Conservation (phyloP, 768 basidiomycete species). For the Sutorius australiensis region DNA sequence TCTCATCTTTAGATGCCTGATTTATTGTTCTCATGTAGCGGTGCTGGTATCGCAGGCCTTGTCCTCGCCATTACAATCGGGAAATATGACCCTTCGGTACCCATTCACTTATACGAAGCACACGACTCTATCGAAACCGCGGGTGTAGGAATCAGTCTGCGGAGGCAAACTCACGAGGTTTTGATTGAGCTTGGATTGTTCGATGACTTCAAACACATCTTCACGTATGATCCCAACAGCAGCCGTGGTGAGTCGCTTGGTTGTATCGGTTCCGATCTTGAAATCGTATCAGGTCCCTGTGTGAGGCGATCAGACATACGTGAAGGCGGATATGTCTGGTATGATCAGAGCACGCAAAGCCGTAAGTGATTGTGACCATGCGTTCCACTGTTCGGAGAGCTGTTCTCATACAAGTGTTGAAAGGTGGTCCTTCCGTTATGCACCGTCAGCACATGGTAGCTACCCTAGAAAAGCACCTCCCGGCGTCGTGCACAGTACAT, state of each 20-base stretch:
- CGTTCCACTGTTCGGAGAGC: not conserved
- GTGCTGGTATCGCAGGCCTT: constrained; percentile 44
- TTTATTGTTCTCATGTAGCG: constrained; percentile 18
- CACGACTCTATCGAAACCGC: constrained; percentile 36
- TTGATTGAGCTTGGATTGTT: constrained; percentile 41
- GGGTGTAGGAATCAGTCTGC: constrained; percentile 44
- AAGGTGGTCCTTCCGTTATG: constrained; percentile 9
- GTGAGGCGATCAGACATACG: constrained; percentile 28
- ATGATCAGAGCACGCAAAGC: constrained; percentile 12
- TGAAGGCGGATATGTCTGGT: constrained; percentile 32
- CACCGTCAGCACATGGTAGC: constrained; percentile 25
- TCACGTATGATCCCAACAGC: not conserved
- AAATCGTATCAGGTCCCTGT: not conserved
- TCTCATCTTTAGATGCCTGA: not conserved
- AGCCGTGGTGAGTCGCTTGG: not conserved
- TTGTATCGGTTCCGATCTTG: not conserved
- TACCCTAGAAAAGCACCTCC: constrained; percentile 17
- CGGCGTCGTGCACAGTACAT: constrained; percentile 18
- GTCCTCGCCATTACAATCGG: constrained; percentile 35
- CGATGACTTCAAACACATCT: constrained; percentile 25
- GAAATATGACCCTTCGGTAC: constrained; percentile 18
- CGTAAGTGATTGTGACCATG: constrained; percentile 23
- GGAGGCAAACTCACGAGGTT: constrained; percentile 45
- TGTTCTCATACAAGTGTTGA: not conserved
- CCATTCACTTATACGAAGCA: constrained; percentile 47